These are phyloP conservation scores for Pseudozyma sp. DNA, from an alignment of 1,284 basidiomycete species.

Conservation along the genomic window DNA sequence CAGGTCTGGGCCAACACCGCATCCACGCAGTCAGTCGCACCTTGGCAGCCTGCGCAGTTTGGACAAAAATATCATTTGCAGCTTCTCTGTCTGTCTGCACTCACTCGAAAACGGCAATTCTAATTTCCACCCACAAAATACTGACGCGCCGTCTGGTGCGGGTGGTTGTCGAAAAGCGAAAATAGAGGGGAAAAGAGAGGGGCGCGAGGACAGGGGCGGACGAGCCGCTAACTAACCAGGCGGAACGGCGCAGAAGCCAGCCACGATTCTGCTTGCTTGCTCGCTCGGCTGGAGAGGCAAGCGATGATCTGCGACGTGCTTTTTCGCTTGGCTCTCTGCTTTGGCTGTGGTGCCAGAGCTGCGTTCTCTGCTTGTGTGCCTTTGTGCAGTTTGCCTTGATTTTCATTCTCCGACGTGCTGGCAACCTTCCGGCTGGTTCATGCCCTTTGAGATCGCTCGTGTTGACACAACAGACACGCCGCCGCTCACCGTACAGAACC, in stretches of 20 bases:
- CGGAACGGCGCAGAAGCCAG: too few relatives aligned
- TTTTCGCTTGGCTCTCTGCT: background rate
- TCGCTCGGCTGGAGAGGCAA: slow-evolving; percentile 1
- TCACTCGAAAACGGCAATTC: too few relatives aligned
- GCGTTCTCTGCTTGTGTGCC: background rate
- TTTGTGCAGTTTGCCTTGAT: background rate
- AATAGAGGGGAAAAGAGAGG: too few relatives aligned
- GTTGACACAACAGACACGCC: background rate
- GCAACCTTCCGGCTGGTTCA: slow-evolving; percentile 1
- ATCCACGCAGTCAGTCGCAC: background rate
- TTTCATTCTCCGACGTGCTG: slow-evolving; percentile 16
- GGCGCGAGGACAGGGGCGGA: too few relatives aligned
- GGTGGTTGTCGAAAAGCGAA: too few relatives aligned
- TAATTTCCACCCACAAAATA: too few relatives aligned
- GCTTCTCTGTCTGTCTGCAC: too few relatives aligned
- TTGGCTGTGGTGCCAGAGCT: background rate
- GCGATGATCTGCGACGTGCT: slow-evolving; percentile 19
- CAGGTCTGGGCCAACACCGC: background rate
- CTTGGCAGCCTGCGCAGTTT: background rate
- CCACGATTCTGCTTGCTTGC: too few relatives aligned
- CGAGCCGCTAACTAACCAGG: too few relatives aligned
- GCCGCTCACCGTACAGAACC: too few relatives aligned
- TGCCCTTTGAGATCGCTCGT: background rate
- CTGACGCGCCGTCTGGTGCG: too few relatives aligned
- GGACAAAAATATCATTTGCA: too few relatives aligned